Percentiles rank a stretch among this genome's conserved stretches.
phyloP scores from a whole-genome alignment of 176 grass and related monocot species.

The Carex parvula region DNA sequence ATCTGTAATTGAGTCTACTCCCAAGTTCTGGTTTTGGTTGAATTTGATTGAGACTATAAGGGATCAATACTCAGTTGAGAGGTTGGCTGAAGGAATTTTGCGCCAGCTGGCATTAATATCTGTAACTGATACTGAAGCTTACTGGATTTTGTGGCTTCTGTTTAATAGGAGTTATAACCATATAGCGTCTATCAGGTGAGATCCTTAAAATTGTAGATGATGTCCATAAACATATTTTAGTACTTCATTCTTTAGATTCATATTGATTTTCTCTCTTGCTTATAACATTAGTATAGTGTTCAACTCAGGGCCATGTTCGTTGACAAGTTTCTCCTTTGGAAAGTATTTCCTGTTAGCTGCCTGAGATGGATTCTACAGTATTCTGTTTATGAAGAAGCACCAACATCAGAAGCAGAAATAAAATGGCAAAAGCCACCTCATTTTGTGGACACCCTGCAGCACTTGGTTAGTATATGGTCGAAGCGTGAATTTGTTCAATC shows the following conservation, averaged over 20 bases:
- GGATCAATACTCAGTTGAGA: slow-evolving; percentile 92
- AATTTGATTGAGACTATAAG: slow-evolving; percentile 67
- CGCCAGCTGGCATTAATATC: slow-evolving; percentile 56
- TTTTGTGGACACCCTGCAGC: slow-evolving; percentile 46
- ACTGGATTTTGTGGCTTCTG: slow-evolving; percentile 77
- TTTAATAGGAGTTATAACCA: slow-evolving; percentile 55
- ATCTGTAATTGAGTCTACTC: slow-evolving; percentile 38
- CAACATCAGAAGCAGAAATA: slow-evolving; percentile 36
- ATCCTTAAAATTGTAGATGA: slow-evolving; percentile 6
- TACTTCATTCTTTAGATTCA: slow-evolving; percentile 11
- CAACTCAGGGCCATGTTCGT: slow-evolving; percentile 68
- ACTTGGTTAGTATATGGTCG: slow-evolving; percentile 68
- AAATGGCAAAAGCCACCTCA: slow-evolving; percentile 42
- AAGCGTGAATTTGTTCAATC: slow-evolving; percentile 84
- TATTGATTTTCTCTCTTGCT: slow-evolving; percentile 20
- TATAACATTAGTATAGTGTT: slow-evolving; percentile 20
- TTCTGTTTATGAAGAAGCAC: slow-evolving; percentile 74
- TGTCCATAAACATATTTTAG: slow-evolving; percentile 20
- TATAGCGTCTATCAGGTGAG: slow-evolving; percentile 60
- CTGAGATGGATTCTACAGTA: slow-evolving; percentile 90
- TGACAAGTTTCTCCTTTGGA: slow-evolving; percentile 89
- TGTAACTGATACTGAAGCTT: slow-evolving; percentile 75
- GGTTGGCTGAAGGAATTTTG: slow-evolving; percentile 69
- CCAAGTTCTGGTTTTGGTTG: slow-evolving; percentile 75
- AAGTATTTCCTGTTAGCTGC: slow-evolving; percentile 88